Evolutionary conservation across 805 yeast species (phyloP).

Genomic region (Ogataea methylovora): DNA sequence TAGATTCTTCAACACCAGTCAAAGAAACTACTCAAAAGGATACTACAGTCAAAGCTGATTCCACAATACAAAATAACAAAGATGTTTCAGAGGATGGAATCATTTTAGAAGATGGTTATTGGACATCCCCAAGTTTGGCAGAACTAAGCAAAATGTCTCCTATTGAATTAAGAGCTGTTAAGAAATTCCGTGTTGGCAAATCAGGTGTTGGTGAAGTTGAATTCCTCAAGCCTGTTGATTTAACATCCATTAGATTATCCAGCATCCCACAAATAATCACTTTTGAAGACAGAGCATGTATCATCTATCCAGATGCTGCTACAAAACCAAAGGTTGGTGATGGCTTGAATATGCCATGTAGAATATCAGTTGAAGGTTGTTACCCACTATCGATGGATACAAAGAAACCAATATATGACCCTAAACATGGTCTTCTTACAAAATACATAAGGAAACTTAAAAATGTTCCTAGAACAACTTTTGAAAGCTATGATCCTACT

Average conservation of each 20-base stretch:
- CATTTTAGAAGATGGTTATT: slow-evolving; percentile 58
- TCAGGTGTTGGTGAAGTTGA: slow-evolving; percentile 69
- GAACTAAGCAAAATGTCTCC: slow-evolving; percentile 54
- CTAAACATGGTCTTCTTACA: slow-evolving; percentile 61
- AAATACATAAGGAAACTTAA: slow-evolving; percentile 65
- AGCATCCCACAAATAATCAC: slow-evolving; percentile 60
- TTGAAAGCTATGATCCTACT: slow-evolving; percentile 69
- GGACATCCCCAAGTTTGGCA: slow-evolving; percentile 73
- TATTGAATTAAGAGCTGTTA: slow-evolving; percentile 55
- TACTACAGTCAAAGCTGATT: neutral
- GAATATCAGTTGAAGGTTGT: slow-evolving; percentile 68
- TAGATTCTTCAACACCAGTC: neutral
- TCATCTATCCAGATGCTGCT: slow-evolving; percentile 64
- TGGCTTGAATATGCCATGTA: slow-evolving; percentile 75
- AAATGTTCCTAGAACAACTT: slow-evolving; percentile 48
- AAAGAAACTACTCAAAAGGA: neutral
- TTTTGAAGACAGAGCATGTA: slow-evolving; percentile 52
- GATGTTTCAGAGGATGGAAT: neutral
- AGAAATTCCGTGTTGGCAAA: slow-evolving; percentile 70
- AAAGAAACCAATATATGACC: slow-evolving; percentile 67
- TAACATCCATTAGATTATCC: slow-evolving; percentile 57
- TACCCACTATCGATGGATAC: slow-evolving; percentile 73
- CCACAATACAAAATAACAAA: neutral
- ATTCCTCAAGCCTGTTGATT: slow-evolving; percentile 77
- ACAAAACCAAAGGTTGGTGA: slow-evolving; percentile 61